Conservation (phyloP, 1,139 yeast species). For the Pneumocystis canis region DNA sequence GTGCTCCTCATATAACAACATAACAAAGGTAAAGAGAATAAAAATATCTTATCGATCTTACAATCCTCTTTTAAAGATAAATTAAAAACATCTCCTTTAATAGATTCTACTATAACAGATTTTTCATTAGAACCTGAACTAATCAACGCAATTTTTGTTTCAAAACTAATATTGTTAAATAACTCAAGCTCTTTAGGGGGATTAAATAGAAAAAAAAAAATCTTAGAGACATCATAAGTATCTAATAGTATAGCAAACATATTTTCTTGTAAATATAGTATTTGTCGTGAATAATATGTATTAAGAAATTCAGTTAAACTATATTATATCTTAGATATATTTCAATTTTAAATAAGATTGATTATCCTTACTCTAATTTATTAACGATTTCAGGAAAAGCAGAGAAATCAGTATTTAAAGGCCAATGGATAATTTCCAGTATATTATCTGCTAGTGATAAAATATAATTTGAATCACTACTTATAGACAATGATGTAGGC, state of each 20-base stretch:
- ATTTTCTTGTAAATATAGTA: neutral
- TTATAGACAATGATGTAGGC: slow-evolving; percentile 51
- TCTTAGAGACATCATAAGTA: neutral
- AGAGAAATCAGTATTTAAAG: neutral
- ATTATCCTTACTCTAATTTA: neutral
- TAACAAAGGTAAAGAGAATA: neutral
- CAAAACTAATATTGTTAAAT: neutral
- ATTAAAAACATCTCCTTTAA: neutral
- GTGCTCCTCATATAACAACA: neutral
- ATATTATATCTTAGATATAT: neutral
- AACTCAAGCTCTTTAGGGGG: neutral
- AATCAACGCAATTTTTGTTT: neutral
- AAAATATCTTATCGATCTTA: neutral
- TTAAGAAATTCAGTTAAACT: neutral
- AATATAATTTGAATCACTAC: slow-evolving; percentile 41
- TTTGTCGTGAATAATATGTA: neutral
- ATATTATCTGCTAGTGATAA: slow-evolving; percentile 29
- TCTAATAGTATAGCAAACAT: neutral
- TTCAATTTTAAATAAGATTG: neutral
- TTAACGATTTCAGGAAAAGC: neutral
- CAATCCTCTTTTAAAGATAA: neutral
- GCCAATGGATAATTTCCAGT: slow-evolving; percentile 4
- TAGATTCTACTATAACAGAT: slow-evolving; percentile 2
- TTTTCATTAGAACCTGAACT: neutral
- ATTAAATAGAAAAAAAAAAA: neutral